Conservation (phyloP, 768 basidiomycete genomes). For the Pisolithus orientalis region DNA sequence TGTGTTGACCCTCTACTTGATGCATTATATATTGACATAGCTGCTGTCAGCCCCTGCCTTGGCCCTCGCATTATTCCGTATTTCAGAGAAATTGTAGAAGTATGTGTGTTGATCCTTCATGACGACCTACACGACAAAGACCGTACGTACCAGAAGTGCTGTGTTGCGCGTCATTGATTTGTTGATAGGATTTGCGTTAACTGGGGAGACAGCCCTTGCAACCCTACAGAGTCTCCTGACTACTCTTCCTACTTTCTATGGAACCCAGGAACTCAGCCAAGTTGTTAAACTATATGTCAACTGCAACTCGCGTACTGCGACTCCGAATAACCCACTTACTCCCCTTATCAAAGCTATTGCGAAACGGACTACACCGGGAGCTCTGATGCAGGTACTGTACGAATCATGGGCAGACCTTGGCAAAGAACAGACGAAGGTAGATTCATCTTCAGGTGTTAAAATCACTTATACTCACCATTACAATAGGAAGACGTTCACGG, state of each 20-base stretch:
- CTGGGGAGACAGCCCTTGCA: conserved; percentile 28
- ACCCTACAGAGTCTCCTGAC: conserved; percentile 66
- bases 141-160: conserved; percentile 24
- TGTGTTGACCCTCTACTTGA: conserved; percentile 28
- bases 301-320: conserved; percentile 12
- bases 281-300: conserved; percentile 55
- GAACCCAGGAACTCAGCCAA: conserved; percentile 47
- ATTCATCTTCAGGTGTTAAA: not conserved
- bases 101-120: conserved; percentile 45
- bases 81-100: conserved; percentile 64
- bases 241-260: conserved; percentile 82
- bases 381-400: conserved; percentile 59
- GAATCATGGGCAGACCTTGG: conserved; percentile 46
- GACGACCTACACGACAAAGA: conserved; percentile 28
- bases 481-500: conserved; percentile 20
- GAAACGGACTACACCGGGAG: conserved; percentile 63
- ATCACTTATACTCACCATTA: not conserved
- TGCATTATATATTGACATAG: conserved; percentile 5
- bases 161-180: not conserved
- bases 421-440: conserved; percentile 33
- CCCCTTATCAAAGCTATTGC: conserved; percentile 57
- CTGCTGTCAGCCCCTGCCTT: conserved; percentile 51
- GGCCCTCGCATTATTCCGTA: conserved; percentile 87
- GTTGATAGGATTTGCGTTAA: conserved; percentile 27
- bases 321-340: conserved; percentile 24